Evolutionary conservation across 1,139 yeast genomes (phyloP).

Genomic region (Debaryomyces psychrophilus): DNA sequence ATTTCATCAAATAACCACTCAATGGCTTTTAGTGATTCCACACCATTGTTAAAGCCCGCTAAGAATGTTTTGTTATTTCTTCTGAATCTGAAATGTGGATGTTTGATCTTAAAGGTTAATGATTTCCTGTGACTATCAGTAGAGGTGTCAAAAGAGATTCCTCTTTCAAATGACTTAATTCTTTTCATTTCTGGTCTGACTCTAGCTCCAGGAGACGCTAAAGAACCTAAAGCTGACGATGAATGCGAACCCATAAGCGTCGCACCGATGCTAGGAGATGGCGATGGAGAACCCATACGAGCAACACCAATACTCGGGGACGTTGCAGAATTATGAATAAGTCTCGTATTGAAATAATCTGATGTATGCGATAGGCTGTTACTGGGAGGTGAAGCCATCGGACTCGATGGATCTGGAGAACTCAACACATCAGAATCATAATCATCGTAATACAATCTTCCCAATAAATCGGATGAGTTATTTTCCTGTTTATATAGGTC

Average conservation of each 20-base stretch:
- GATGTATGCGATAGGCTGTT: constrained; percentile 4
- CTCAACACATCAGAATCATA: constrained; percentile 39
- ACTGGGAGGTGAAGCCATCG: constrained; percentile 20
- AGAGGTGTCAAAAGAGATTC: constrained; percentile 59
- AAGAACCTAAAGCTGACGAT: constrained; percentile 9
- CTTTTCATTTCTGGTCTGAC: constrained; percentile 15
- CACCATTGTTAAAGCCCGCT: constrained; percentile 62
- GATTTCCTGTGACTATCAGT: constrained; percentile 45
- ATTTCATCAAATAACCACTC: constrained; percentile 70
- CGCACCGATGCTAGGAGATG: constrained; percentile 3
- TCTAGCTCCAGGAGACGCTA: constrained; percentile 6
- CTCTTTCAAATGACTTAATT: constrained; percentile 28
- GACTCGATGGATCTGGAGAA: constrained; percentile 24
- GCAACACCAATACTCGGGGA: constrained; percentile 10
- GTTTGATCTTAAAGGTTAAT: constrained; percentile 57
- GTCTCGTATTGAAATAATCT: constrained; percentile 15
- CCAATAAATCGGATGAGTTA: constrained; percentile 45
- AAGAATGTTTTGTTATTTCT: constrained; percentile 64
- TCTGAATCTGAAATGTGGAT: constrained; percentile 55
- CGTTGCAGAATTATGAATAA: constrained; percentile 9
- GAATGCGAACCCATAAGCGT: constrained; percentile 11
- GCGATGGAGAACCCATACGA: constrained; percentile 1
- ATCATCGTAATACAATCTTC: constrained; percentile 50
- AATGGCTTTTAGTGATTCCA: constrained; percentile 60
- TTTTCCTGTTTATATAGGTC: constrained; percentile 44